Evolutionary conservation across 192 early-diverging fungal genomes (phyloP).

Genomic region (Spinellus fusiger): DNA sequence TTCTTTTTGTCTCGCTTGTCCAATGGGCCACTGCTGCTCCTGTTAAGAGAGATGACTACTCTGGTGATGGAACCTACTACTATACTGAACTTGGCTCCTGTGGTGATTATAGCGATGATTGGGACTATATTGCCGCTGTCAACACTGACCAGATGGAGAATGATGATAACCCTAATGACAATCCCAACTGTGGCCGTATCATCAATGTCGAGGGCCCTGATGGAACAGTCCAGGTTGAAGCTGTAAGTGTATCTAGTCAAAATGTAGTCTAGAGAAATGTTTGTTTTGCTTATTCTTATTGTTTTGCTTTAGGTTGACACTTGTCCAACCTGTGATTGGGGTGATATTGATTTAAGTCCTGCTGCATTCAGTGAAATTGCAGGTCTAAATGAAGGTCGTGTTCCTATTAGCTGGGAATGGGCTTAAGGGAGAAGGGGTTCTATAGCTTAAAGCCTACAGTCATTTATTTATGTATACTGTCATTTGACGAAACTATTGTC

Average conservation of each 20-base stretch:
- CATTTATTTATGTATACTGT: no score
- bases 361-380: conserved; percentile 37
- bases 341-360: conserved; percentile 42
- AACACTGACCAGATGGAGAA: conserved; percentile 47
- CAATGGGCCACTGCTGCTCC: no score
- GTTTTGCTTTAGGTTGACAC: conserved; percentile 29
- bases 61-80: conserved; percentile 52
- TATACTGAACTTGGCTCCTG: conserved; percentile 43
- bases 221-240: conserved; percentile 35
- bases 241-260: conserved; percentile 34
- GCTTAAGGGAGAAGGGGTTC: no score
- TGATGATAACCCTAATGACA: conserved; percentile 36
- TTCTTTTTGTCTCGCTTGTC: no score
- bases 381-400: conserved; percentile 14
- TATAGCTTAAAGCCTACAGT: no score
- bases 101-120: conserved; percentile 34
- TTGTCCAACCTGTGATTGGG: conserved; percentile 34
- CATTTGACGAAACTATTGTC: no score
- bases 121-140: conserved; percentile 44
- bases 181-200: conserved; percentile 41
- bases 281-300: neutral
- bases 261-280: neutral
- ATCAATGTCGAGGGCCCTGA: conserved; percentile 41
- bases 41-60: neutral
- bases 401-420: conserved; percentile 35